Conservation (phyloP, 1,284 basidiomycete genomes). For the Thelephora terrestris region DNA sequence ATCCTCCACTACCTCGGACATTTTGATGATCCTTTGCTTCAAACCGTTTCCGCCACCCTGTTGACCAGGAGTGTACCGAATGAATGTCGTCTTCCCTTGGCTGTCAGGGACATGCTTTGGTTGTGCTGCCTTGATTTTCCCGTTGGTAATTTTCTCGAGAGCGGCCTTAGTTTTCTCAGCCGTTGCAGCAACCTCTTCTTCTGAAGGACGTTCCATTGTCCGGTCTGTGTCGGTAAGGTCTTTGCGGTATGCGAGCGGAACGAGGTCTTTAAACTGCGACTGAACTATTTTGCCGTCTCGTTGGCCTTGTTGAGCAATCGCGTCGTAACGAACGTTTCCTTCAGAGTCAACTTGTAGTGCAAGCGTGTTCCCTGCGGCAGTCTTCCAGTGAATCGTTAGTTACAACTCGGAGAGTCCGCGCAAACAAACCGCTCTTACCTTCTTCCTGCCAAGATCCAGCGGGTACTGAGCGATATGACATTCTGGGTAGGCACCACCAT, state of each 20-base stretch:
- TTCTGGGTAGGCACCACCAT: slow-evolving; percentile 95
- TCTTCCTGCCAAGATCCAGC: slow-evolving; percentile 90
- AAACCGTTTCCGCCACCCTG: slow-evolving; percentile 61
- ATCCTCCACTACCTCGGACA: slow-evolving; percentile 96
- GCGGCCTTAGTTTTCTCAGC: slow-evolving; percentile 87
- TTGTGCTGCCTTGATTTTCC: slow-evolving; percentile 95
- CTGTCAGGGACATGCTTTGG: slow-evolving; percentile 80
- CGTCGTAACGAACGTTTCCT: slow-evolving; percentile 95
- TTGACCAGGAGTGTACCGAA: slow-evolving; percentile 93
- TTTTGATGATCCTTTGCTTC: slow-evolving; percentile 97
- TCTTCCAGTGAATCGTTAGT: slow-evolving; percentile 31
- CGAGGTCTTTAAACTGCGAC: slow-evolving; percentile 95
- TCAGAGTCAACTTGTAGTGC: slow-evolving; percentile 95
- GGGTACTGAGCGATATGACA: slow-evolving; percentile 98
- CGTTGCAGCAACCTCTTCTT: slow-evolving; percentile 81
- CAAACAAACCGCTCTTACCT: slow-evolving; percentile 38
- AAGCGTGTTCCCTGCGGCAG: slow-evolving; percentile 84
- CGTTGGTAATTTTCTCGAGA: slow-evolving; percentile 87
- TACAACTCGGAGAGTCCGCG: neutral
- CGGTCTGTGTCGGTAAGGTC: slow-evolving; percentile 74
- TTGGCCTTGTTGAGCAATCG: slow-evolving; percentile 92
- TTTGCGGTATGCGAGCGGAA: slow-evolving; percentile 84
- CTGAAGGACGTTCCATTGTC: slow-evolving; percentile 84
- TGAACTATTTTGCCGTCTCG: slow-evolving; percentile 80
- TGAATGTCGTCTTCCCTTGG: slow-evolving; percentile 76